Conservation (phyloP, 192 early-diverging fungal species). For the Obelidium mucronatum region DNA sequence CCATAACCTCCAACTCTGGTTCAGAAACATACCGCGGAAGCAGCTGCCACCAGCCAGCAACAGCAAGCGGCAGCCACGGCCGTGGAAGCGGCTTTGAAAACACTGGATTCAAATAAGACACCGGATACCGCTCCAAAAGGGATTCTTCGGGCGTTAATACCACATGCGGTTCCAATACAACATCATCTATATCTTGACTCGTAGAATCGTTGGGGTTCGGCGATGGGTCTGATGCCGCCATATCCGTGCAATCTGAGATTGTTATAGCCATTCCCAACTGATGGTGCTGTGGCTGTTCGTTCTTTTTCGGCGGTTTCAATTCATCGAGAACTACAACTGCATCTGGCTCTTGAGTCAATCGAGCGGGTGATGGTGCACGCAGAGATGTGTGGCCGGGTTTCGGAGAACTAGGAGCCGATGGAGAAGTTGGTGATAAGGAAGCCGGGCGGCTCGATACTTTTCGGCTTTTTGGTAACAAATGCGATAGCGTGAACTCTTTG, state of each 20-base stretch:
- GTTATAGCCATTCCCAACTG: no score
- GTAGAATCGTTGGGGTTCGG: neutral
- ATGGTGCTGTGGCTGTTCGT: neutral
- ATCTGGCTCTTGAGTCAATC: neutral
- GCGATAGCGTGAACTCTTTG: neutral
- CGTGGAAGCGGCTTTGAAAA: slow-evolving; percentile 45
- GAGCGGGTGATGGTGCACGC: neutral
- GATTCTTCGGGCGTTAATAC: slow-evolving; percentile 48
- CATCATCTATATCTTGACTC: slow-evolving; percentile 13
- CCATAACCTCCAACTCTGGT: neutral
- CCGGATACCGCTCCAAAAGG: slow-evolving; percentile 40
- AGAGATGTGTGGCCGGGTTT: neutral
- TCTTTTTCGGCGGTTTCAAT: neutral
- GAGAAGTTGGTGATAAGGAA: neutral
- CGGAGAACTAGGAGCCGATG: neutral
- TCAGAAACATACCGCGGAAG: slow-evolving; percentile 30
- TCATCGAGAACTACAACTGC: neutral
- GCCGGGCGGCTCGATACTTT: neutral
- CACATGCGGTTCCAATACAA: slow-evolving; percentile 27
- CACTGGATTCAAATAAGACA: slow-evolving; percentile 47
- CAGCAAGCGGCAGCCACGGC: slow-evolving; percentile 48
- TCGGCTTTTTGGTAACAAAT: neutral
- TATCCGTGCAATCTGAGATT: neutral
- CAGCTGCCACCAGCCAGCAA: slow-evolving; percentile 39
- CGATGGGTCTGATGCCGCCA: neutral